These are phyloP conservation scores for Brettanomyces bruxellensis DNA, from an alignment of 805 yeast genomes.

Conservation along the genomic window DNA sequence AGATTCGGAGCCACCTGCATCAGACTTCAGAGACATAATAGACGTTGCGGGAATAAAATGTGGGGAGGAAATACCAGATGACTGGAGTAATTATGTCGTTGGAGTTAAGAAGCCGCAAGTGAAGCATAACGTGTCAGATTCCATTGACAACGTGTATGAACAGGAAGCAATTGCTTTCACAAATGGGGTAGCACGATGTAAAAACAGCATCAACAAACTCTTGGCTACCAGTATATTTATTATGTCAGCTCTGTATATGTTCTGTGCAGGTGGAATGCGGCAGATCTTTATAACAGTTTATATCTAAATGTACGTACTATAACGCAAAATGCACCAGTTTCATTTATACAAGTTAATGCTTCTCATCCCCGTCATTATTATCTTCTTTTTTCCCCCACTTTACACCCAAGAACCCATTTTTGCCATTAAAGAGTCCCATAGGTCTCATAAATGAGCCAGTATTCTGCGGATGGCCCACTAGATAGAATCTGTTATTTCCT, in stretches of 20 bases:
- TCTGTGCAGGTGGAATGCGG: no score
- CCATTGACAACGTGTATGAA: neutral
- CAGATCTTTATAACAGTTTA: neutral
- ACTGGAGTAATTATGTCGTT: constrained; percentile 17
- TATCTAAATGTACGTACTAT: neutral
- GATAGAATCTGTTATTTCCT: constrained; percentile 56
- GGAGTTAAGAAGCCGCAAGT: constrained; percentile 3
- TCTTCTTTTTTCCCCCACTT: constrained; percentile 64
- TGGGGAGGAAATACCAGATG: constrained; percentile 15
- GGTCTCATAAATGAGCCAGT: constrained; percentile 30
- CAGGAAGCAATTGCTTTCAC: no score
- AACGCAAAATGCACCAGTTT: neutral
- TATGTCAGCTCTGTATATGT: no score
- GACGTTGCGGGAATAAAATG: constrained; percentile 17
- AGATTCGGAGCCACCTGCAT: constrained; percentile 7
- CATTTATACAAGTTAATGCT: no score
- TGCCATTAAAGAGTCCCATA: constrained; percentile 29
- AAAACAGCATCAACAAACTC: no score
- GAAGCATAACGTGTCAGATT: neutral
- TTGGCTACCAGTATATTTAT: no score
- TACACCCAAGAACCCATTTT: constrained; percentile 64
- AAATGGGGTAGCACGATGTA: no score
- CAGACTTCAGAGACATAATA: constrained; percentile 9
- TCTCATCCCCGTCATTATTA: neutral
- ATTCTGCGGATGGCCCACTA: constrained; percentile 51